A percentile compares a stretch with the other conserved stretches of the same genome.
Conservation (phyloP, 768 basidiomycete genomes). For the Boletus bicolor region DNA sequence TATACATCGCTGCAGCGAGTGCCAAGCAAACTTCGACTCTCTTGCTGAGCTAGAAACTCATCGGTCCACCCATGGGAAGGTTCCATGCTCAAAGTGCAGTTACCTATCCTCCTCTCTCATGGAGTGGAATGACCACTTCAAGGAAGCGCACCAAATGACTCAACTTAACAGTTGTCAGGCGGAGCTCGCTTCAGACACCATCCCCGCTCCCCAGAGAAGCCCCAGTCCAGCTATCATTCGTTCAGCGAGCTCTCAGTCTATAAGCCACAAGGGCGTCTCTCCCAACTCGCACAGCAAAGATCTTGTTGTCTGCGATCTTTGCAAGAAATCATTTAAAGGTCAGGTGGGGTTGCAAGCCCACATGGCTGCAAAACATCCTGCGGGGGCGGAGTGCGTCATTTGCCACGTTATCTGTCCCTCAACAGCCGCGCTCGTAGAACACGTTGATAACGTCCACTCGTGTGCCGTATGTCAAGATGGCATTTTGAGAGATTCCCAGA, state of each 20-base stretch:
- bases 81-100: constrained; percentile 27
- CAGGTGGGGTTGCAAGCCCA: constrained; percentile 25
- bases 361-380: constrained; percentile 22
- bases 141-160: constrained; percentile 14
- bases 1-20: constrained; percentile 19
- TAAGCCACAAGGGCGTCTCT: constrained; percentile 4
- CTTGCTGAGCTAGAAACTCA: constrained; percentile 20
- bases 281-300: constrained; percentile 4
- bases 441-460: constrained; percentile 27
- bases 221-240: constrained; percentile 14
- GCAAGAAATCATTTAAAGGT: constrained; percentile 22
- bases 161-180: constrained; percentile 5
- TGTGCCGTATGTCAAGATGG: constrained; percentile 29
- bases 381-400: constrained; percentile 21
- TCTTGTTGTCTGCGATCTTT: constrained; percentile 17
- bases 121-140: constrained; percentile 31
- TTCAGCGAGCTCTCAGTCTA: constrained; percentile 20
- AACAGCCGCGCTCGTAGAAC: constrained; percentile 22
- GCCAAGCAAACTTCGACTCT: constrained; percentile 17
- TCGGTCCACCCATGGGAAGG: constrained; percentile 14
- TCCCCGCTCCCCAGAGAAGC: constrained; percentile 8
- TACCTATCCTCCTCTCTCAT: constrained; percentile 19
- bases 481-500: constrained; percentile 25
- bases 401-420: constrained; percentile 25
- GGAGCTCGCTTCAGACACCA: constrained; percentile 1